These are phyloP conservation scores for Thraustochytrium sp. DNA, from an alignment of 352 stramenopile species.

Conservation along the genomic window DNA sequence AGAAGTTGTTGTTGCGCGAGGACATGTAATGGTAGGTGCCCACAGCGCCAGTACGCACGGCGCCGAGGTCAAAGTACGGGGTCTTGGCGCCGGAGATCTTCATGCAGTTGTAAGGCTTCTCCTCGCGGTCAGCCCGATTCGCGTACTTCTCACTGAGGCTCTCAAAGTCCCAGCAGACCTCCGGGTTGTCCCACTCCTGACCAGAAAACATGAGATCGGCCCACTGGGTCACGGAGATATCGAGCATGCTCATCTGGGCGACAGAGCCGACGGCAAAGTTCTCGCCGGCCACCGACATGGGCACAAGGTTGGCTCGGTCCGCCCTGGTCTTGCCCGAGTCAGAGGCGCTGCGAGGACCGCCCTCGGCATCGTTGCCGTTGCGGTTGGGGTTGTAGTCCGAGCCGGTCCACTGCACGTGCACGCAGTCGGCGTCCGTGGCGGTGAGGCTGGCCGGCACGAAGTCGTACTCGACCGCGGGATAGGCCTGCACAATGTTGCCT, in stretches of 20 bases:
- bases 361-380: constrained; percentile 54
- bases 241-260: neutral
- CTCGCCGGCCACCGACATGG: constrained; percentile 45
- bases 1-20: constrained; percentile 57
- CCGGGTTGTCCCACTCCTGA: constrained; percentile 16
- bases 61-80: constrained; percentile 55
- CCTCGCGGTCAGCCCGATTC: constrained; percentile 45
- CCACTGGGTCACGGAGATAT: neutral
- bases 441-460: constrained; percentile 49
- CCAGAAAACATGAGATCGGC: neutral
- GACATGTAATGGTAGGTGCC: constrained; percentile 49
- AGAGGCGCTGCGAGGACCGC: constrained; percentile 50
- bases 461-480: constrained; percentile 55
- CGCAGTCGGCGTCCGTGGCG: constrained; percentile 42
- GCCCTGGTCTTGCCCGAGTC: constrained; percentile 46
- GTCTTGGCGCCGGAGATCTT: constrained; percentile 52
- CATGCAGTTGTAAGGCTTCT: constrained; percentile 50
- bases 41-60: neutral
- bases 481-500: constrained; percentile 56
- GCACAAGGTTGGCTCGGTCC: constrained; percentile 51
- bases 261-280: constrained; percentile 45
- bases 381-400: constrained; percentile 54
- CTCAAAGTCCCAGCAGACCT: neutral
- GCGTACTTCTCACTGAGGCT: neutral
- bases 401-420: constrained; percentile 55